These are phyloP conservation scores for Thuidium tamariscinum DNA, from an alignment of 225 moss, liverwort and hornwort genomes.

Conservation along the genomic window DNA sequence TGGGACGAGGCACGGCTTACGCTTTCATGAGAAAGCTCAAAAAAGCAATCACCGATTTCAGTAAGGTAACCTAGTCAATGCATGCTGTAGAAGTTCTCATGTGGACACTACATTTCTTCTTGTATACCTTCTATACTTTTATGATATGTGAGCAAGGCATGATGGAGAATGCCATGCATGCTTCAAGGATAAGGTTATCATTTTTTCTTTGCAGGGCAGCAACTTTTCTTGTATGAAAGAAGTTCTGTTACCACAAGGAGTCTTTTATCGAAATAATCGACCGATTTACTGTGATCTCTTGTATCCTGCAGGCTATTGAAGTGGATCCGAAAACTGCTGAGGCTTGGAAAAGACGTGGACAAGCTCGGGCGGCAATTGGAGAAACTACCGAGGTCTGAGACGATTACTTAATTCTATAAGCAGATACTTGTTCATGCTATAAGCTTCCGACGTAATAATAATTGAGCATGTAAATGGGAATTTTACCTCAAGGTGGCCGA, in stretches of 20 bases:
- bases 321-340: slow-evolving; percentile 55
- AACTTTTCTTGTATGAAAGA: not conserved
- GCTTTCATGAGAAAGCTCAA: slow-evolving; percentile 62
- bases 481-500: not conserved
- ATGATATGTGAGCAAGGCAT: not conserved
- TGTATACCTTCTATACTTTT: not conserved
- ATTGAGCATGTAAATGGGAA: not conserved
- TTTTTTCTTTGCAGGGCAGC: not conserved
- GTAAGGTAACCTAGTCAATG: slow-evolving; percentile 35
- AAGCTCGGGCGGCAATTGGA: slow-evolving; percentile 62
- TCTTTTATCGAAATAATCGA: not conserved
- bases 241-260: not conserved
- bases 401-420: not conserved
- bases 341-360: slow-evolving; percentile 89
- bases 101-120: not conserved
- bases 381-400: slow-evolving; percentile 43
- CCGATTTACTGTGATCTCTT: not conserved
- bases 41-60: slow-evolving; percentile 58
- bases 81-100: not conserved
- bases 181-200: not conserved
- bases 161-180: not conserved
- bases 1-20: slow-evolving; percentile 84
- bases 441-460: not conserved
- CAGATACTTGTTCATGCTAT: not conserved
- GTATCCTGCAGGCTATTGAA: slow-evolving; percentile 56